These are phyloP conservation scores for Dendrocalamus latiflorus DNA, from an alignment of 202 grass and related monocot genomes.

Conservation along the genomic window DNA sequence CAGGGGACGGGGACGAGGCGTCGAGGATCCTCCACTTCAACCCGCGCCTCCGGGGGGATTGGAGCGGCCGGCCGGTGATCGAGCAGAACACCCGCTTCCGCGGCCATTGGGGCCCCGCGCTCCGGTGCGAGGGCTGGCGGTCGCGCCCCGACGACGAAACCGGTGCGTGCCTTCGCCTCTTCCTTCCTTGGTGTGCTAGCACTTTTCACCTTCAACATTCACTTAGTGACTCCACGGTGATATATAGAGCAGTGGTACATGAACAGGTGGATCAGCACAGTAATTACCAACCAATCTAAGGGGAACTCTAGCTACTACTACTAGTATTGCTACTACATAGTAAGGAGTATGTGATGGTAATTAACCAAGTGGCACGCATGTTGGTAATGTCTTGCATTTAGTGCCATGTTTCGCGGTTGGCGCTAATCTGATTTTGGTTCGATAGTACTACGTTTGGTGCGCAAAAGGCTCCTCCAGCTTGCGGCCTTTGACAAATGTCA, in stretches of 20 bases:
- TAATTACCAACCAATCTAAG: neutral
- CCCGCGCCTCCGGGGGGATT: slow-evolving; percentile 54
- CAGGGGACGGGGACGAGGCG: slow-evolving; percentile 35
- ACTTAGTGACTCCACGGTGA: neutral
- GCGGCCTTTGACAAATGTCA: neutral
- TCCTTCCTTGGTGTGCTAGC: neutral
- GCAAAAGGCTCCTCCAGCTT: neutral
- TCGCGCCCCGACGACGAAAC: slow-evolving; percentile 59
- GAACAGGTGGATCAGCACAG: neutral
- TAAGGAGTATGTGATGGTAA: neutral
- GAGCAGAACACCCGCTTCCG: slow-evolving; percentile 76
- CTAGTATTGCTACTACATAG: neutral
- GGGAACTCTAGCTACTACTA: neutral
- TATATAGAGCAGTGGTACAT: neutral
- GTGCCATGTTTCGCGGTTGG: slow-evolving; percentile 6
- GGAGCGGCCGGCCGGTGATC: slow-evolving; percentile 57
- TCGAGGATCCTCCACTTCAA: slow-evolving; percentile 64
- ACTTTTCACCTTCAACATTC: neutral
- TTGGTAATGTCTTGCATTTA: slow-evolving; percentile 20
- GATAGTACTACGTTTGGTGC: slow-evolving; percentile 29
- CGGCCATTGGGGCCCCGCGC: slow-evolving; percentile 56
- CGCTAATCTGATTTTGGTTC: slow-evolving; percentile 12
- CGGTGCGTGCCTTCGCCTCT: slow-evolving; percentile 24
- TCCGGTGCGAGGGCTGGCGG: slow-evolving; percentile 55
- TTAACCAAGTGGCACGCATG: neutral